phyloP scores from a whole-genome alignment of 2,329 filamentous ascomycete genomes.

The Annulohypoxylon truncatum region DNA sequence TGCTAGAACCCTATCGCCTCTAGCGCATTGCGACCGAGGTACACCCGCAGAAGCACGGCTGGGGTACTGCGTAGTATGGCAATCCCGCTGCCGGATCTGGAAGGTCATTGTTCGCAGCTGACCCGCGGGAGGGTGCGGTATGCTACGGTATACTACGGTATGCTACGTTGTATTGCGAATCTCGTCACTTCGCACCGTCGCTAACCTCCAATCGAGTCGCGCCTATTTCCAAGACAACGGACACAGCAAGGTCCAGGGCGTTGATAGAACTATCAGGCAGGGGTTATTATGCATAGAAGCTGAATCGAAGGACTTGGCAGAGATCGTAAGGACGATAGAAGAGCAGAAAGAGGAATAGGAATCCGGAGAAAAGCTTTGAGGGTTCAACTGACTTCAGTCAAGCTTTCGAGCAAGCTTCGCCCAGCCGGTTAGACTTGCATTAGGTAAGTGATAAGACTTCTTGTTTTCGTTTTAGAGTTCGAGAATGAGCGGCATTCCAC shows the following conservation, averaged over 20 bases:
- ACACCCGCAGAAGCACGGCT: slow-evolving; percentile 36
- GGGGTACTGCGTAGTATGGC: slow-evolving; percentile 23
- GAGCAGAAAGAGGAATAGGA: background rate
- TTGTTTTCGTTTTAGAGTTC: slow-evolving; percentile 33
- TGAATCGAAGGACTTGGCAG: slow-evolving; percentile 31
- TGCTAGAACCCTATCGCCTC: slow-evolving; percentile 9
- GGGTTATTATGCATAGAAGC: slow-evolving; percentile 36
- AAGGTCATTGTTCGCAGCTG: slow-evolving; percentile 29
- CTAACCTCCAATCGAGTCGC: slow-evolving; percentile 21
- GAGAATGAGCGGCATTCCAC: slow-evolving; percentile 27
- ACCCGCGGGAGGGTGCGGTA: background rate
- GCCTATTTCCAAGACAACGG: slow-evolving; percentile 26
- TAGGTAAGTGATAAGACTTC: slow-evolving; percentile 10
- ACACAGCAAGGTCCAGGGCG: slow-evolving; percentile 8
- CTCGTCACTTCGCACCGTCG: background rate
- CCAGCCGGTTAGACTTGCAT: slow-evolving; percentile 30
- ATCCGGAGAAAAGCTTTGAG: background rate
- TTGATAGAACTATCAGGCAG: slow-evolving; percentile 15
- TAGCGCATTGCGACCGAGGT: slow-evolving; percentile 37
- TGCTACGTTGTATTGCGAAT: slow-evolving; percentile 38
- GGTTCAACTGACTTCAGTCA: slow-evolving; percentile 5
- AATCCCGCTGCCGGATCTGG: slow-evolving; percentile 25
- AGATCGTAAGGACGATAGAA: background rate
- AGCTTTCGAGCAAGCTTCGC: slow-evolving; percentile 35
- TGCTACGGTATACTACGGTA: background rate